These are phyloP conservation scores for Kwoniella botswanensis DNA, from an alignment of 768 basidiomycete species.

Conservation along the genomic window DNA sequence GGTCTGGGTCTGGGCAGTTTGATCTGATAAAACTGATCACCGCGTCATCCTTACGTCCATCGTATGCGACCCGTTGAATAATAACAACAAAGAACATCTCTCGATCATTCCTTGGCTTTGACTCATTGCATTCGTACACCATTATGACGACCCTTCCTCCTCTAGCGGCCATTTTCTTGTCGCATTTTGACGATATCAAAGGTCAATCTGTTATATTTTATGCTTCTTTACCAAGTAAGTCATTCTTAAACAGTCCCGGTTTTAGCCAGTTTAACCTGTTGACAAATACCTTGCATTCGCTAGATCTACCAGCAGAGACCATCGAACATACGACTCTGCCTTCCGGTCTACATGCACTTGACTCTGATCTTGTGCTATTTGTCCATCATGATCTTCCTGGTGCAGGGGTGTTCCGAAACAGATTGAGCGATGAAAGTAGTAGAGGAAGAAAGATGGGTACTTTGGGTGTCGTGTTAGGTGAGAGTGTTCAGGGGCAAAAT, in stretches of 20 bases:
- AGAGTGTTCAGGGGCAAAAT: background rate
- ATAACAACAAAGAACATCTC: background rate
- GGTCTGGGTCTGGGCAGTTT: background rate
- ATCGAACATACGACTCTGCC: slow-evolving; percentile 53
- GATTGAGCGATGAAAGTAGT: slow-evolving; percentile 35
- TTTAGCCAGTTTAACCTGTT: background rate
- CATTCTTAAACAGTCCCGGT: background rate
- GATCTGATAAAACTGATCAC: background rate
- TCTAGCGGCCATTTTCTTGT: slow-evolving; percentile 50
- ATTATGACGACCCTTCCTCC: slow-evolving; percentile 26
- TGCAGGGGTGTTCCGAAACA: slow-evolving; percentile 42
- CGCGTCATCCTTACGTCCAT: background rate
- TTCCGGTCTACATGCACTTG: slow-evolving; percentile 50
- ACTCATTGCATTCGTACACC: background rate
- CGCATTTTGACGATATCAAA: slow-evolving; percentile 57
- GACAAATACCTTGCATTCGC: background rate
- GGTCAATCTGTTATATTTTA: slow-evolving; percentile 51
- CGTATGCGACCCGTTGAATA: background rate
- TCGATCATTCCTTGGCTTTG: background rate
- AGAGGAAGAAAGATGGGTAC: slow-evolving; percentile 55
- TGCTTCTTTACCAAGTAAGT: slow-evolving; percentile 26
- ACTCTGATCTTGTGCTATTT: slow-evolving; percentile 46
- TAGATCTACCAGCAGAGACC: slow-evolving; percentile 24
- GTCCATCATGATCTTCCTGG: slow-evolving; percentile 31
- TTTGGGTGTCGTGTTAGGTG: slow-evolving; percentile 47